phyloP scores from a whole-genome alignment of 148 eudicot species.

The Fagopyrum tataricum region DNA sequence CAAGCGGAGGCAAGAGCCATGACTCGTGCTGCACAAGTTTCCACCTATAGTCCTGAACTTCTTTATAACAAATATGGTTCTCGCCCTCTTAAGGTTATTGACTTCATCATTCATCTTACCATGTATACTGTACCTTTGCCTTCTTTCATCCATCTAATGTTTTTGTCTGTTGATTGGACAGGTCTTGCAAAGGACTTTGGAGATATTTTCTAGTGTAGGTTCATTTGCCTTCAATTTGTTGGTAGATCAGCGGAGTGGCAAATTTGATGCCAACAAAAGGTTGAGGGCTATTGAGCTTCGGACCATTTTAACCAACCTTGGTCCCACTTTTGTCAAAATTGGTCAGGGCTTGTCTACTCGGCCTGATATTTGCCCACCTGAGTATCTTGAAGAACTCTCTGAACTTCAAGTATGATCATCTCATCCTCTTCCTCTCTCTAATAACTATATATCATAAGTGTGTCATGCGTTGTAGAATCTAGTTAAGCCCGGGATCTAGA shows the following conservation, averaged over 20 bases:
- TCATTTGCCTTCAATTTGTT: conserved; percentile 69
- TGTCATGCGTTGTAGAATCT: background rate
- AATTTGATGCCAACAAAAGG: conserved; percentile 52
- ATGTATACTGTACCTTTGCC: background rate
- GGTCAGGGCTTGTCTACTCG: conserved; percentile 98
- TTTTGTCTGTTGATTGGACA: conserved; percentile 6
- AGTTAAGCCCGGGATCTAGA: background rate
- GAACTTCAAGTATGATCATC: conserved; percentile 64
- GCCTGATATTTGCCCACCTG: conserved; percentile 93
- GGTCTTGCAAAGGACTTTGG: conserved; percentile 64
- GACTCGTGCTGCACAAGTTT: conserved; percentile 69
- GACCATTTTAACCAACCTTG: conserved; percentile 61
- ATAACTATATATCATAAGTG: background rate
- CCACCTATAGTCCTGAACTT: conserved; percentile 69
- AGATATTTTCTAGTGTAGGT: conserved; percentile 65
- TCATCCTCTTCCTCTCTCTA: background rate
- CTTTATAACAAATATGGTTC: conserved; percentile 55
- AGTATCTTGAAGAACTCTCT: conserved; percentile 89
- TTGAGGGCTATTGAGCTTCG: conserved; percentile 61
- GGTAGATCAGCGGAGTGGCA: conserved; percentile 63
- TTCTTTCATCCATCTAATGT: background rate
- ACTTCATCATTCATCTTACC: background rate
- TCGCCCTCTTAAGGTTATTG: conserved; percentile 69
- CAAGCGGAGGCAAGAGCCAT: conserved; percentile 92
- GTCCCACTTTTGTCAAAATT: conserved; percentile 95